A percentile compares a stretch with the other conserved stretches of the same genome.
These are phyloP conservation scores for Filosporella fistucella DNA, from an alignment of 495 filamentous ascomycete species.

Conservation along the genomic window DNA sequence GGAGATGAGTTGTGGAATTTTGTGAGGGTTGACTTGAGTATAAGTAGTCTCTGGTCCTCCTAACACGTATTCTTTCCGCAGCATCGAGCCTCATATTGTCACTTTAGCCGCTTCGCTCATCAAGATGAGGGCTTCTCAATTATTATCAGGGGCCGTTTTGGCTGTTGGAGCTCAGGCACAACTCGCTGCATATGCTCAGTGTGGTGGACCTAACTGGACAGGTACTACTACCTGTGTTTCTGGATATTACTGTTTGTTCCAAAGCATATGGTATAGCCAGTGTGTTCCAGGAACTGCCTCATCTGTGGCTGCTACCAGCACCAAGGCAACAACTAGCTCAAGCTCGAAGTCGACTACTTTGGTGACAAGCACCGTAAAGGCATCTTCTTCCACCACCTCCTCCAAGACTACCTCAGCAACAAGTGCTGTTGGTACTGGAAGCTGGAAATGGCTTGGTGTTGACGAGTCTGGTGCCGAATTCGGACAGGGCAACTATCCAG, in stretches of 20 bases:
- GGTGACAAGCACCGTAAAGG: not conserved
- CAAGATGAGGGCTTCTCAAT: conserved; percentile 4
- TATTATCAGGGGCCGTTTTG: not conserved
- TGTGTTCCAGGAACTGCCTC: conserved; percentile 8
- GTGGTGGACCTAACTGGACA: conserved; percentile 22
- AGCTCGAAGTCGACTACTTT: not conserved
- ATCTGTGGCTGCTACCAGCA: not conserved
- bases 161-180: conserved; percentile 1
- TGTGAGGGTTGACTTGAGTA: no score
- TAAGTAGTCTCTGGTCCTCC: no score
- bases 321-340: not conserved
- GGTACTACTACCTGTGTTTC: conserved; percentile 20
- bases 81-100: no score
- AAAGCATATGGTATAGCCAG: conserved; percentile 22
- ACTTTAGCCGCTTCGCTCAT: no score
- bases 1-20: no score
- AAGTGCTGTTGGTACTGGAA: not conserved
- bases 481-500: conserved; percentile 33
- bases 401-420: not conserved
- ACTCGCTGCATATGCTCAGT: conserved; percentile 3
- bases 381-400: not conserved
- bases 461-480: conserved; percentile 54
- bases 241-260: conserved; percentile 14
- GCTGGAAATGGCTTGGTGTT: conserved; percentile 32
- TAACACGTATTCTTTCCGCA: no score